phyloP scores from a whole-genome alignment of 352 stramenopile genomes.

The Phytophthora meadii region DNA sequence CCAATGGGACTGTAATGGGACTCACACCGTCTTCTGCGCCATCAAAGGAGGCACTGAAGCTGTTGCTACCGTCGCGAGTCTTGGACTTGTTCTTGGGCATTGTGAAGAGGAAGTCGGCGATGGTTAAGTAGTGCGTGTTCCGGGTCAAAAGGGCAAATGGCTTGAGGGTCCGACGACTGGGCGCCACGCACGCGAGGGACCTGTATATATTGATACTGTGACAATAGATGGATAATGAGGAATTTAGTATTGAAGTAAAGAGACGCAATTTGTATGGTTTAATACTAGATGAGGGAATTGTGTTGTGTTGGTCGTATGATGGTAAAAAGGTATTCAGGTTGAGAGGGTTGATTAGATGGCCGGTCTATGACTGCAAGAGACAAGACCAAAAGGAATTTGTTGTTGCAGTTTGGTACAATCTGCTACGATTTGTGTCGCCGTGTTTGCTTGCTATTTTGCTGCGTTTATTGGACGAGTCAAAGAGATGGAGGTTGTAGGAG shows the following conservation, averaged over 20 bases:
- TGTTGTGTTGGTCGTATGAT: background rate
- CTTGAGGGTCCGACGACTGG: background rate
- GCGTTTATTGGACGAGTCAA: background rate
- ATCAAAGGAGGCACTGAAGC: constrained; percentile 36
- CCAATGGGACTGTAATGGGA: constrained; percentile 42
- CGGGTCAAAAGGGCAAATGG: constrained; percentile 14
- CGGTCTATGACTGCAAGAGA: constrained; percentile 20
- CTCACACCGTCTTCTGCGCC: constrained; percentile 37
- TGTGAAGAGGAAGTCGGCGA: background rate
- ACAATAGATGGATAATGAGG: background rate
- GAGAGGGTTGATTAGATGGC: constrained; percentile 1
- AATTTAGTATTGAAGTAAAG: constrained; percentile 1
- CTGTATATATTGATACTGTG: background rate
- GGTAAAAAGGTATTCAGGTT: background rate
- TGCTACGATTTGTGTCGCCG: background rate
- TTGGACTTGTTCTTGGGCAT: constrained; percentile 40
- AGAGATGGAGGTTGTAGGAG: background rate
- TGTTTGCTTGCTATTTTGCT: constrained; percentile 7
- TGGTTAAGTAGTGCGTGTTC: constrained; percentile 5
- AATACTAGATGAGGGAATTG: background rate
- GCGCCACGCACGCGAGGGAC: constrained; percentile 14
- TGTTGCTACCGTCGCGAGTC: constrained; percentile 30
- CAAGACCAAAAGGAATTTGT: constrained; percentile 15
- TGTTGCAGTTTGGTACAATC: constrained; percentile 20
- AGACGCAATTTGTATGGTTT: constrained; percentile 4